These are phyloP conservation scores for Stenocarpella maydis DNA, from an alignment of 2,329 filamentous ascomycete genomes.

Conservation along the genomic window DNA sequence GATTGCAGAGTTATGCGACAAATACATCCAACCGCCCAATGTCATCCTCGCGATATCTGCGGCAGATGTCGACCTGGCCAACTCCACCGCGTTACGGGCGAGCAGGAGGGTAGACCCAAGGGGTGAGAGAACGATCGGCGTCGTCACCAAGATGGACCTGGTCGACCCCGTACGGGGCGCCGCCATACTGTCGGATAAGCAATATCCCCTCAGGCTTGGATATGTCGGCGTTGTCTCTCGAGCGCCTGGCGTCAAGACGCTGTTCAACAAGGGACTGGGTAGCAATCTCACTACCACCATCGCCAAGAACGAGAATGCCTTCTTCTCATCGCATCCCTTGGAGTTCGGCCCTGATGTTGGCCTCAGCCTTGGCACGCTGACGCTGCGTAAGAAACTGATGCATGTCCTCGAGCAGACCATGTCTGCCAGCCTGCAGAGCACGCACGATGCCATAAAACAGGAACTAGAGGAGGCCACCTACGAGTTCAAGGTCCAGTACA, in stretches of 20 bases:
- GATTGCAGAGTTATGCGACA: slow-evolving; percentile 95
- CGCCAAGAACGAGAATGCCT: slow-evolving; percentile 85
- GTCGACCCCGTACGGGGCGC: slow-evolving; percentile 84
- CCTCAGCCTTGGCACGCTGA: slow-evolving; percentile 82
- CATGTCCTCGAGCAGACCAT: slow-evolving; percentile 96
- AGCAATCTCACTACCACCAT: slow-evolving; percentile 84
- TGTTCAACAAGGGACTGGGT: slow-evolving; percentile 81
- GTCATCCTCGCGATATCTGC: slow-evolving; percentile 97
- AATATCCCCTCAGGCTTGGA: slow-evolving; percentile 93
- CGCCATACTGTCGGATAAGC: slow-evolving; percentile 82
- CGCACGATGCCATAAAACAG: slow-evolving; percentile 90
- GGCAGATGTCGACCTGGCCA: slow-evolving; percentile 95
- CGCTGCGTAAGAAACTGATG: slow-evolving; percentile 94
- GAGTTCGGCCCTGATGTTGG: slow-evolving; percentile 80
- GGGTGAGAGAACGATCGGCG: slow-evolving; percentile 95
- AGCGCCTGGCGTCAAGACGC: slow-evolving; percentile 71
- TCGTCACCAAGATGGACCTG: slow-evolving; percentile 99
- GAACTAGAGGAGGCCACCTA: slow-evolving; percentile 97
- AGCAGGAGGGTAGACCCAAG: slow-evolving; percentile 92
- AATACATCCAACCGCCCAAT: slow-evolving; percentile 96
- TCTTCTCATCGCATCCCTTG: slow-evolving; percentile 82
- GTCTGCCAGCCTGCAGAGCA: slow-evolving; percentile 89
- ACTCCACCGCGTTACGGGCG: slow-evolving; percentile 90
- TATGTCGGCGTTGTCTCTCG: slow-evolving; percentile 96
- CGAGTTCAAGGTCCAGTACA: slow-evolving; percentile 99